Base-by-base conservation (phyloP, 352 stramenopile species). In the Phytophthora sp. region DNA sequence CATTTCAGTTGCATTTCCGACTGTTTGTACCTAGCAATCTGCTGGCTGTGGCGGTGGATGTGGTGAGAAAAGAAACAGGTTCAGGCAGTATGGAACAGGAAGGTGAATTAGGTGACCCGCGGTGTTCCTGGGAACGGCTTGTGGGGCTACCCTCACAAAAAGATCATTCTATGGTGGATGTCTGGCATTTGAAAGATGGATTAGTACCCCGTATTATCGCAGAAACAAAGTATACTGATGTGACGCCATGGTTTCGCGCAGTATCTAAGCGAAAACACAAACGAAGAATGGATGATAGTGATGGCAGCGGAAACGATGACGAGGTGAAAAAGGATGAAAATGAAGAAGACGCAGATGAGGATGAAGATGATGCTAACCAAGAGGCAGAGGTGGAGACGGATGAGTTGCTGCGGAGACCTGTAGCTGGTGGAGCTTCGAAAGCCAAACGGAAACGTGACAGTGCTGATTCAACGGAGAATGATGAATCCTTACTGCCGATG, bases 91-190 rank as follows among this genome's bases (percentile, higher is more conserved):
- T 45, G 21, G n/a, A 42, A 23, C 35, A 42, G 9, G 46, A 39
- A 5, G 50, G 61, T 11, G 80, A 88, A 44, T 53, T 85, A 21
- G 75, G 79, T 2, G 68, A 83, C 45, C 30, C 66, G 17, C 45
- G 74, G 8, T 72, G 61, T 21, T 79, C 81, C 0, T 94, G 82
- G 82, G 76, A 86, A 31, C 74, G 76, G 10, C 58, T 91, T 32
- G 62, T 94, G 13, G 81, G 79, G 2, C 67, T 94, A 7, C 84
- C 84, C 10, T 46, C 69, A n/a, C 44, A 62, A 1, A 59, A 69
- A 1, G 78, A 94, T 37, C 79, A 88, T 38, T 79, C 81, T 1
- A 74, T 94, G 66, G 64, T 94, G 26, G 84, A 94, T 34, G 84
- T 94, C 1, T 94, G 84, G 84, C 84, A 94, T 54, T 9, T 72